Conservation (phyloP, 2,329 filamentous ascomycete genomes). For the Phyllachora maydis region DNA sequence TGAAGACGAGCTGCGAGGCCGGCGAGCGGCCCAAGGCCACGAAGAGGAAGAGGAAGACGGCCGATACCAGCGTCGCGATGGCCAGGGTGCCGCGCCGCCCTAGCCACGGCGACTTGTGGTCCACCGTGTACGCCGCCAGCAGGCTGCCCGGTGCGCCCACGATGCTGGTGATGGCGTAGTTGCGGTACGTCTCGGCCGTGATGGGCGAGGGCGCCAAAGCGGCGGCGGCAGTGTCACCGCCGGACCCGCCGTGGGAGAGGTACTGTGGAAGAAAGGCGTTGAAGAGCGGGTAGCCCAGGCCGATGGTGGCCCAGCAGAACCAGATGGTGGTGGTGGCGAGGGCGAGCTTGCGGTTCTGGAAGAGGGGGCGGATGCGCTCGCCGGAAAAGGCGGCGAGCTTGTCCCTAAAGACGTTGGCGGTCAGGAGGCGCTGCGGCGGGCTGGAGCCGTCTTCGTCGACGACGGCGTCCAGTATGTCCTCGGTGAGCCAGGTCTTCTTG, state of each 20-base stretch:
- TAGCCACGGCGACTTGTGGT: conserved; percentile 36
- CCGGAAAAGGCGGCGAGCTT: conserved; percentile 46
- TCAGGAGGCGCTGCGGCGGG: conserved; percentile 8
- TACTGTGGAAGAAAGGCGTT: conserved; percentile 84
- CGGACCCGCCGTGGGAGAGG: conserved; percentile 33
- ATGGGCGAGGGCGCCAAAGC: conserved; percentile 13
- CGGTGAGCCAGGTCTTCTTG: conserved; percentile 54
- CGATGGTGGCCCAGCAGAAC: conserved; percentile 68
- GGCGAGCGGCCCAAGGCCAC: conserved; percentile 35
- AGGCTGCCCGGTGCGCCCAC: conserved; percentile 60
- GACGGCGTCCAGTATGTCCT: conserved; percentile 40
- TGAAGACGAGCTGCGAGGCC: conserved; percentile 39
- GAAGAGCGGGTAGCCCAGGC: conserved; percentile 75
- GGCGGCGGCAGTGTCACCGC: conserved; percentile 14
- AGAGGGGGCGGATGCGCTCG: conserved; percentile 46
- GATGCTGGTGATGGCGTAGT: conserved; percentile 64
- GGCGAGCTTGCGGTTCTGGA: conserved; percentile 29
- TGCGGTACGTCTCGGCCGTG: conserved; percentile 42
- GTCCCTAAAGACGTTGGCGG: conserved; percentile 25
- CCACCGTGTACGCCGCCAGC: conserved; percentile 52
- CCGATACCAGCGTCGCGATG: conserved; percentile 43
- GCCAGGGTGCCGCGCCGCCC: conserved; percentile 58
- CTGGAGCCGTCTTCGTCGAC: conserved; percentile 14
- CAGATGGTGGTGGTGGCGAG: conserved; percentile 37
- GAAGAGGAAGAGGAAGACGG: conserved; percentile 48